These are phyloP conservation scores for Dryas drummondii DNA, from an alignment of 306 rosid species.

Conservation along the genomic window DNA sequence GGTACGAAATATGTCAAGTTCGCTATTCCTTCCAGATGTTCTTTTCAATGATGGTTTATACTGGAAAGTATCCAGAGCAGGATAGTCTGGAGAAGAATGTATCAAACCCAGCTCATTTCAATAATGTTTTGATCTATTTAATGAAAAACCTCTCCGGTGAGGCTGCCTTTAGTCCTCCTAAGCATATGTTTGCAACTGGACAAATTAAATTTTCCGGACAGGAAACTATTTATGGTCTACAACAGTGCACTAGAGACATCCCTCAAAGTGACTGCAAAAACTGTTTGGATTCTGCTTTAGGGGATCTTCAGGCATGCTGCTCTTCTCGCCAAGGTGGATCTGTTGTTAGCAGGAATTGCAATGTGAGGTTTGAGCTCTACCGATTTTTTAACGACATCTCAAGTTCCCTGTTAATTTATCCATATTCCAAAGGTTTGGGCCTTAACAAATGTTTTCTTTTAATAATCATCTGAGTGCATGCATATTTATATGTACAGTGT, in stretches of 20 bases:
- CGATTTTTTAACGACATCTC: slow-evolving; percentile 37
- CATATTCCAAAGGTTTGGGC: slow-evolving; percentile 31
- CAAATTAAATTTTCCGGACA: slow-evolving; percentile 16
- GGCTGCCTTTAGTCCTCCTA: slow-evolving; percentile 34
- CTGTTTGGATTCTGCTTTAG: slow-evolving; percentile 40
- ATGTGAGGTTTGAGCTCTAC: slow-evolving; percentile 38
- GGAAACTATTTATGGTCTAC: slow-evolving; percentile 47
- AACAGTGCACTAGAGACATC: slow-evolving; percentile 56
- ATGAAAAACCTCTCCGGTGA: slow-evolving; percentile 23
- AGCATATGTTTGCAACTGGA: slow-evolving; percentile 54
- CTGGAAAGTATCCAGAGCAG: slow-evolving; percentile 38
- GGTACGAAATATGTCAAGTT: slow-evolving; percentile 64
- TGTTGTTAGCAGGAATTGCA: slow-evolving; percentile 42
- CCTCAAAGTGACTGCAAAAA: slow-evolving; percentile 19
- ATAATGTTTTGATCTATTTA: slow-evolving; percentile 16
- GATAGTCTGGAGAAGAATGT: slow-evolving; percentile 29
- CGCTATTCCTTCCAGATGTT: slow-evolving; percentile 47
- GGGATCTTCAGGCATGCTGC: slow-evolving; percentile 42
- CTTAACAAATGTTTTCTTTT: not conserved
- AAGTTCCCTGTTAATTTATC: slow-evolving; percentile 16
- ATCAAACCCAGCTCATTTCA: slow-evolving; percentile 22
- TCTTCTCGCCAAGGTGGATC: slow-evolving; percentile 33
- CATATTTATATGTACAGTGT: too few species aligned
- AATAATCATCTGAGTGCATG: not conserved
- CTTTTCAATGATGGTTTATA: slow-evolving; percentile 24